Evolutionary conservation across 1,284 basidiomycete species (phyloP).

Genomic region (Malassezia arunalokei): DNA sequence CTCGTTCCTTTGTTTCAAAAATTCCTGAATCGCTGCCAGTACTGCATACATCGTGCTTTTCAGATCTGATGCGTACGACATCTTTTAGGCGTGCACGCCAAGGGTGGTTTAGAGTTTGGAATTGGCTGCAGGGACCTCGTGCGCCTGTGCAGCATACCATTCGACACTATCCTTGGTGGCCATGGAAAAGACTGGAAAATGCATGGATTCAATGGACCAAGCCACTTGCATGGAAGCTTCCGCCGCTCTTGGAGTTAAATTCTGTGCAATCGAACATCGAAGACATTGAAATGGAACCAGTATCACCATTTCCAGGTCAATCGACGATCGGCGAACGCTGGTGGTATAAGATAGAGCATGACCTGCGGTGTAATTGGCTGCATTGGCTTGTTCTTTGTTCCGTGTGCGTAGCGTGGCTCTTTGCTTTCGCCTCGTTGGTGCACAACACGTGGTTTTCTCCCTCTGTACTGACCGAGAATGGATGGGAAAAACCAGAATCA

Average conservation of each 20-base stretch:
- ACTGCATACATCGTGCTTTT: background rate
- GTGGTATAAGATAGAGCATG: constrained; percentile 15
- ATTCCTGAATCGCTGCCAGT: constrained; percentile 1
- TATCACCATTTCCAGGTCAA: background rate
- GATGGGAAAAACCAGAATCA: constrained; percentile 15
- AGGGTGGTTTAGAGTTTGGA: background rate
- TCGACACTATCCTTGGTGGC: constrained; percentile 40
- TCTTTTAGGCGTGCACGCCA: background rate
- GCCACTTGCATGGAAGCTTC: background rate
- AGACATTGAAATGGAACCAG: background rate
- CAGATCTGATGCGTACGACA: background rate
- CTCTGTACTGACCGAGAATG: constrained; percentile 13
- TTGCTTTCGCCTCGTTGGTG: constrained; percentile 29
- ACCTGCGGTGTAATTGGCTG: constrained; percentile 20
- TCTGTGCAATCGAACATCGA: background rate
- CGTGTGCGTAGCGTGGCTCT: constrained; percentile 30
- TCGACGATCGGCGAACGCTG: background rate
- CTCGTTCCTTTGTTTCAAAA: constrained; percentile 8
- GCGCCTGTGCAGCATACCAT: constrained; percentile 16
- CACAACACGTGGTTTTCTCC: constrained; percentile 31
- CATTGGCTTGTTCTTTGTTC: constrained; percentile 29
- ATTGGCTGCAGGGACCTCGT: constrained; percentile 22
- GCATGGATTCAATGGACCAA: constrained; percentile 15
- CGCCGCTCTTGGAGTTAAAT: background rate
- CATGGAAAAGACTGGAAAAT: constrained; percentile 22